Base-by-base conservation (phyloP, 371 early-diverging fungal species). In the Rhizopus sp. region DNA sequence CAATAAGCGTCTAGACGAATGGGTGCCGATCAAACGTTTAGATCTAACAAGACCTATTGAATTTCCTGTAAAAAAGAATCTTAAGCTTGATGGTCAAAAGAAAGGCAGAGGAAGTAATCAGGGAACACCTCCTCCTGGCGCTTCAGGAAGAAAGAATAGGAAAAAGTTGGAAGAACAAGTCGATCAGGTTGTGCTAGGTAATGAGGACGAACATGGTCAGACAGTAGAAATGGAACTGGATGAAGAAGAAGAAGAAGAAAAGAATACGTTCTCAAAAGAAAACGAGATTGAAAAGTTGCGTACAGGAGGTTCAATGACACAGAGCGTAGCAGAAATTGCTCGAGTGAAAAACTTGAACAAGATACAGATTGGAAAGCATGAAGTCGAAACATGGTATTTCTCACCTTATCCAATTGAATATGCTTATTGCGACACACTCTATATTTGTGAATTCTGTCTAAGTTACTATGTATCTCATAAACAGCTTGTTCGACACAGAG, bases 1-100 rank as follows among this genome's bases (percentile, higher is more conserved):
- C 76, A 99, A 99, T 83, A 99, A 98, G 72, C 92, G 99, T 44
- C 80, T 99, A 53, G 99, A 99, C 78, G 97, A 97, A 71, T 99
- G 99, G 99, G 93, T 99, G 0, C 49, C 84, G 0, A 82, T 84
- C n/a, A 67, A 77, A 0, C 73, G 88, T 16, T 68, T 97, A 15
- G 87, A 93, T 48, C 71, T 97, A 23, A 69, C 77, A 23, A 77
- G 87, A 52, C 85, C 83, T 2, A 83, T 94, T 31, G 87, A 92
- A 58, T 89, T 87, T 50, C 93, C 94, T 2, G 55, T 29, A 3
- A 55, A 29, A 29, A 55, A 55, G 34, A 0, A 23, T 23, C 23
- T 23, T 23, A 91, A 88, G 72, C 55, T 66, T 2, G 74, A 79
- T 49, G 86, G 85, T 58, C 86, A 86, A 58, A 78, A 46, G 29